Conservation (phyloP, 805 yeast genomes). For the Tetrapisispora taiwanensis region DNA sequence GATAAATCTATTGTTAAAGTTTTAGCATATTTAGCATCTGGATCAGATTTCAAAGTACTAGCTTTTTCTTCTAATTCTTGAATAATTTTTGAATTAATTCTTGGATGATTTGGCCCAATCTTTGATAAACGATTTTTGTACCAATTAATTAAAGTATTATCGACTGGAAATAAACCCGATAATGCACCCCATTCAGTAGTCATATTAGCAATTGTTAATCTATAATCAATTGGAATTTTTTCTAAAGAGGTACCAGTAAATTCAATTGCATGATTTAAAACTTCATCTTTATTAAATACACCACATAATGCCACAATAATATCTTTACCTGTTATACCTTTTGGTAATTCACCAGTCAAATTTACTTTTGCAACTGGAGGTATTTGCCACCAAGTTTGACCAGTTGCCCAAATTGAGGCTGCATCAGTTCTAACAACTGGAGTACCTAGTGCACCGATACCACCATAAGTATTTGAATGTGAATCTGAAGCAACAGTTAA, state of each 20-base stretch:
- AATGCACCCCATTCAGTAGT: constrained; percentile 99
- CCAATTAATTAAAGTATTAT: constrained; percentile 64
- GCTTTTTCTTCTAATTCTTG: constrained; percentile 24
- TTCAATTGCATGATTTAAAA: constrained; percentile 86
- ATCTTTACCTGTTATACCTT: constrained; percentile 92
- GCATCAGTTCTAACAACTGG: constrained; percentile 98
- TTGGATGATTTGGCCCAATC: constrained; percentile 63
- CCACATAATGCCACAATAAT: constrained; percentile 96
- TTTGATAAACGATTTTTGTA: constrained; percentile 51
- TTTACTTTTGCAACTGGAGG: constrained; percentile 97
- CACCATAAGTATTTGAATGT: constrained; percentile 96
- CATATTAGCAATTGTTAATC: constrained; percentile 93
- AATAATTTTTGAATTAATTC: constrained; percentile 59
- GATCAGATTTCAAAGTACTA: constrained; percentile 40
- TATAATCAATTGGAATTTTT: constrained; percentile 63
- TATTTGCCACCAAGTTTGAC: constrained; percentile 99
- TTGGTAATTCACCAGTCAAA: constrained; percentile 67
- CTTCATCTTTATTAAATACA: constrained; percentile 82
- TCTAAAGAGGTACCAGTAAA: constrained; percentile 76
- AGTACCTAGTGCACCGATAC: constrained; percentile 90
- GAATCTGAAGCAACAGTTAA: constrained; percentile 95
- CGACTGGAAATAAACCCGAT: constrained; percentile 96
- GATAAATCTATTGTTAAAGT: constrained; percentile 70
- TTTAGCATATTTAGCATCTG: constrained; percentile 81
- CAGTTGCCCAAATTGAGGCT: constrained; percentile 99